Conservation (phyloP, 768 basidiomycete genomes). For the Cytidiella melzeri region DNA sequence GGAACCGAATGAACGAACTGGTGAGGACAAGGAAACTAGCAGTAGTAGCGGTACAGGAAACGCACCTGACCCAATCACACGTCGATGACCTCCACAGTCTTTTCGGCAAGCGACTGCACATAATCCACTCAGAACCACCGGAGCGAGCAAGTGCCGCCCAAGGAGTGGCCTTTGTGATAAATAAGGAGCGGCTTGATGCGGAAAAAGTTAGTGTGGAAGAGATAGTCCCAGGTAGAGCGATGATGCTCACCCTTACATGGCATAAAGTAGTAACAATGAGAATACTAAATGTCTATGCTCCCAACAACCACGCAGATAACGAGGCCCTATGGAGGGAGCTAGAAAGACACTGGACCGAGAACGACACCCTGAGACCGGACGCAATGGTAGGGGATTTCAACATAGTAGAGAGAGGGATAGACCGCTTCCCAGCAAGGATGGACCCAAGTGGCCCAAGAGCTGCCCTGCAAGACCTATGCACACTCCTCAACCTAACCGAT, state of each 20-base stretch:
- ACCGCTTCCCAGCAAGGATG: too few species aligned
- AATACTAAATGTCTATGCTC: slow-evolving; percentile 13
- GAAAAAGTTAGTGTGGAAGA: background rate
- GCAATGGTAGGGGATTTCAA: too few species aligned
- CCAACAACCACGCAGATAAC: slow-evolving; percentile 10
- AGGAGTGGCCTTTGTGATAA: background rate
- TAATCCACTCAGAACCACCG: background rate
- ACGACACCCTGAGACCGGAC: slow-evolving; percentile 2
- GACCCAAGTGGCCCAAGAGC: too few species aligned
- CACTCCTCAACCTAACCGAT: too few species aligned
- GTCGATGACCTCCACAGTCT: background rate
- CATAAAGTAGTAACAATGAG: slow-evolving; percentile 1
- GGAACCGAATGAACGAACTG: background rate
- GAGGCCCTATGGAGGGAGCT: slow-evolving; percentile 12
- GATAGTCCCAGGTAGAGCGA: slow-evolving; percentile 9
- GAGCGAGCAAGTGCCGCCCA: background rate
- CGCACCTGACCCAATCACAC: background rate
- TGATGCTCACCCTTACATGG: slow-evolving; percentile 4
- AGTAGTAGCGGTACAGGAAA: too few species aligned
- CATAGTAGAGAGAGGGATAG: too few species aligned
- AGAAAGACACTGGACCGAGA: background rate
- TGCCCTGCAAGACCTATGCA: too few species aligned
- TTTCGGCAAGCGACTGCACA: background rate
- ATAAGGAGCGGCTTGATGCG: background rate
- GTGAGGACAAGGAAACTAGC: background rate